Evolutionary conservation across 345 rosid genomes (phyloP), one percentile per base, ranked within the genome.

Genomic region (Murraya paniculata): DNA sequence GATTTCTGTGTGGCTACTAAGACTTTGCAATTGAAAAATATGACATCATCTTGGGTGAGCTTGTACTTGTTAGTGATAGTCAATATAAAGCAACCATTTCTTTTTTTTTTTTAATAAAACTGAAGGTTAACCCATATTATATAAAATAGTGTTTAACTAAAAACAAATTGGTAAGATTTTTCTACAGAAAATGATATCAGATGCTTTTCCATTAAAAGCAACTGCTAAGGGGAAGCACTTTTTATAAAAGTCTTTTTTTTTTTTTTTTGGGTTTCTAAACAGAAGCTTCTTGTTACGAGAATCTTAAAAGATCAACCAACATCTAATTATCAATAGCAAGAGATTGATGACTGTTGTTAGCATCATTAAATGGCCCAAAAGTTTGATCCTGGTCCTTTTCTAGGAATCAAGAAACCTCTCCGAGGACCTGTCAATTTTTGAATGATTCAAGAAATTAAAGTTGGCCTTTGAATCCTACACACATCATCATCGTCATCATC

Each of bases 391-490:
- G 45, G 41, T 41, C 58, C 36, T 45, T 74, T 60, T 74, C 68
- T 19, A 9, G 41, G 69, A 41, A 73, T 39, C 56, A 48, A 59
- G 38, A 60, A 61, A 30, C 30, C 11, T 30, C 60, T 41, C 70
- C 66, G 7, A 58, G 21, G 55, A 73, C 31, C 19, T 55, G 64
- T 60, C 67, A 25, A 62, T 24, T 35, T 73, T 60, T 73, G 56
- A 68, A 9, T 73, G 76, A 59, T 73, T n/a, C 27, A n/a, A 74
- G 33, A 59, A 60, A 3, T 45, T 45, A 45, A 64, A 74, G 77
- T 27, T 28, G 8, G 10, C 27, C 57, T 50, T 19, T 4, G 50
- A 45, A 45, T 45, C 50, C 50, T 45, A 13, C 50, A 16, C 50
- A 45, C 18, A 45, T 45, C 50, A 27, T n/a, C 76, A 72, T 39